Evolutionary conservation across 2,329 filamentous ascomycete species (phyloP).

Genomic region (Gliomastix tumulicola): DNA sequence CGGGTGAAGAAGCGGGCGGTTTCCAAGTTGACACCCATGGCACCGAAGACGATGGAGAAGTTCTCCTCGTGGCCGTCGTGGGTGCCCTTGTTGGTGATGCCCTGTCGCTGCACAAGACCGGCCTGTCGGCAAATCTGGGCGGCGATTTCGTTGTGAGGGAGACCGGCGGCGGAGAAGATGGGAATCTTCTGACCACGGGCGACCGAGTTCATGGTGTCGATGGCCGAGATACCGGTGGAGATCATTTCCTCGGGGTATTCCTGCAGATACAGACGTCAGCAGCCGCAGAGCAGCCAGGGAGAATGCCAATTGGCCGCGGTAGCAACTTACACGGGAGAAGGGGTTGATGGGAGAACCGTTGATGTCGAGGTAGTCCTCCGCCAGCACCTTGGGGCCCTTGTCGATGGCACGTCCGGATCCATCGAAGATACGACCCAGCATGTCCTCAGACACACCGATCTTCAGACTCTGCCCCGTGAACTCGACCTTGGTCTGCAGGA

Average conservation of each 20-base stretch:
- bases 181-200: conserved; percentile 99
- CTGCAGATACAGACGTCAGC: conserved; percentile 39
- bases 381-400: conserved; percentile 96
- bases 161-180: conserved; percentile 96
- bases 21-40: conserved; percentile 99
- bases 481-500: conserved; percentile 79
- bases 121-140: conserved; percentile 98
- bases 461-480: conserved; percentile 97
- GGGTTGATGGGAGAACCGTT: conserved; percentile 99
- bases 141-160: conserved; percentile 98
- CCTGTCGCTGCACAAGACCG: conserved; percentile 73
- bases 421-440: conserved; percentile 98
- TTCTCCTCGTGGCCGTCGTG: conserved; percentile 98
- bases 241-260: conserved; percentile 99
- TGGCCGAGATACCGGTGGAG: conserved; percentile 96
- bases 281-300: neutral
- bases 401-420: conserved; percentile 97
- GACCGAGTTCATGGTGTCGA: conserved; percentile 97
- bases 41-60: conserved; percentile 98
- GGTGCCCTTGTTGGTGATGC: conserved; percentile 81
- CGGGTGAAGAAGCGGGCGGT: conserved; percentile 97
- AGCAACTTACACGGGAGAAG: conserved; percentile 72
- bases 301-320: no score
- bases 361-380: conserved; percentile 97
- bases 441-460: conserved; percentile 98